phyloP scores from a whole-genome alignment of 2,329 filamentous ascomycete species.

The Huntiella moniliformis region DNA sequence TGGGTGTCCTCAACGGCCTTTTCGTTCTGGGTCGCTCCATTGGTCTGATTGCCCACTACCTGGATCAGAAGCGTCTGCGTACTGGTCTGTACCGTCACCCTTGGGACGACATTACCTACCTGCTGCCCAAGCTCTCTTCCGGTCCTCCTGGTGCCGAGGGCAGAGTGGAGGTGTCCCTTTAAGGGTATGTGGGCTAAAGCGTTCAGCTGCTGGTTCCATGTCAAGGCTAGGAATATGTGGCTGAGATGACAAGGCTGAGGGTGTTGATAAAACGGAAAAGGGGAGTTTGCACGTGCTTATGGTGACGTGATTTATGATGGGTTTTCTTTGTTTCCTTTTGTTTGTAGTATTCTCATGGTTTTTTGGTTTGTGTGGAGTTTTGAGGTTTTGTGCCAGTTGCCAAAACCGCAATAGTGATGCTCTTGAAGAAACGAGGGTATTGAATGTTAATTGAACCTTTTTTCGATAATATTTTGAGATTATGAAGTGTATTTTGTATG shows the following conservation, averaged over 20 bases:
- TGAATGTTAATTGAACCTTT: too few relatives aligned
- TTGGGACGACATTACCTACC: constrained; percentile 96
- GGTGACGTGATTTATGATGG: neutral
- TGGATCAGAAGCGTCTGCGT: constrained; percentile 97
- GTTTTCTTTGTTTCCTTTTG: neutral
- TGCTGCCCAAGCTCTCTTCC: constrained; percentile 60
- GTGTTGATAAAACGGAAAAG: too few relatives aligned
- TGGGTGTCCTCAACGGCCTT: constrained; percentile 98
- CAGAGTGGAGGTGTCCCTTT: constrained; percentile 76
- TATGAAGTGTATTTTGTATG: too few relatives aligned
- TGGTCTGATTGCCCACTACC: constrained; percentile 97
- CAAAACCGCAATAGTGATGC: neutral
- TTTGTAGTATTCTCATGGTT: constrained; percentile 7
- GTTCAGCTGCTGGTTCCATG: too few relatives aligned
- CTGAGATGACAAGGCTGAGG: too few relatives aligned
- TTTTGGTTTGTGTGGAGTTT: constrained; percentile 3
- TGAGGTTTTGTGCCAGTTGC: constrained; percentile 5
- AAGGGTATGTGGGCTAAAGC: constrained; percentile 15
- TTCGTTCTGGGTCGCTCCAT: constrained; percentile 96
- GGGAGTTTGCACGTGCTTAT: too few relatives aligned
- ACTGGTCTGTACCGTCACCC: constrained; percentile 98
- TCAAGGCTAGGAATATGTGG: too few relatives aligned
- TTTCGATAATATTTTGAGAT: too few relatives aligned
- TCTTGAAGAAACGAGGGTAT: neutral
- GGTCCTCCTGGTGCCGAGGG: constrained; percentile 59